A percentile compares a stretch with the other conserved stretches of the same genome.
These are phyloP conservation scores for Thalassiosira sp. DNA, from an alignment of 352 stramenopile species.

Conservation along the genomic window DNA sequence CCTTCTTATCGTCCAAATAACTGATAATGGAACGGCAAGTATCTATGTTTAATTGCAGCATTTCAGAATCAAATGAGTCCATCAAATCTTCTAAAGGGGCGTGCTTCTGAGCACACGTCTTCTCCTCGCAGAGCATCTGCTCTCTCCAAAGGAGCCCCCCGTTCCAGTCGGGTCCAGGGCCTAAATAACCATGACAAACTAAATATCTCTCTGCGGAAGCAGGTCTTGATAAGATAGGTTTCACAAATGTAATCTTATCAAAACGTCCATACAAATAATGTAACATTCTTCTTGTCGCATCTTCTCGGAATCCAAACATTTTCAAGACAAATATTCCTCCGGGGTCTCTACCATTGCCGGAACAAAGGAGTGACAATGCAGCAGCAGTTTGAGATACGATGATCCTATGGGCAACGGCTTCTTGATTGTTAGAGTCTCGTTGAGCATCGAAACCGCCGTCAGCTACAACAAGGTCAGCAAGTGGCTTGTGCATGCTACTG, in stretches of 20 bases:
- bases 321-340: constrained; percentile 78
- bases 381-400: constrained; percentile 74
- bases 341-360: no score
- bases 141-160: constrained; percentile 61
- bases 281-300: constrained; percentile 57
- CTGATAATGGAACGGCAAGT: constrained; percentile 66
- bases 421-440: constrained; percentile 72
- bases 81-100: constrained; percentile 38
- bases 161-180: constrained; percentile 39
- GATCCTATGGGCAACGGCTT: constrained; percentile 70
- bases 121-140: constrained; percentile 21
- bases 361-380: constrained; percentile 60
- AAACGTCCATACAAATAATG: constrained; percentile 56
- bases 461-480: constrained; percentile 61
- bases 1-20: constrained; percentile 22
- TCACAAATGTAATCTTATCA: constrained; percentile 61
- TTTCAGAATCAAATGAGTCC: constrained; percentile 58
- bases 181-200: constrained; percentile 63
- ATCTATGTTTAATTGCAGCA: constrained; percentile 72
- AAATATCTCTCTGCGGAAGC: constrained; percentile 81
- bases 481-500: background rate
- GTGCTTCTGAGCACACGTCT: background rate
- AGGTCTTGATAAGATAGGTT: constrained; percentile 77
- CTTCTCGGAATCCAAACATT: constrained; percentile 78
- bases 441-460: constrained; percentile 83